A percentile compares a stretch with the other conserved stretches of the same genome.
These are phyloP conservation scores for Mucor racemosus DNA, from an alignment of 371 early-diverging fungal species.

Conservation along the genomic window DNA sequence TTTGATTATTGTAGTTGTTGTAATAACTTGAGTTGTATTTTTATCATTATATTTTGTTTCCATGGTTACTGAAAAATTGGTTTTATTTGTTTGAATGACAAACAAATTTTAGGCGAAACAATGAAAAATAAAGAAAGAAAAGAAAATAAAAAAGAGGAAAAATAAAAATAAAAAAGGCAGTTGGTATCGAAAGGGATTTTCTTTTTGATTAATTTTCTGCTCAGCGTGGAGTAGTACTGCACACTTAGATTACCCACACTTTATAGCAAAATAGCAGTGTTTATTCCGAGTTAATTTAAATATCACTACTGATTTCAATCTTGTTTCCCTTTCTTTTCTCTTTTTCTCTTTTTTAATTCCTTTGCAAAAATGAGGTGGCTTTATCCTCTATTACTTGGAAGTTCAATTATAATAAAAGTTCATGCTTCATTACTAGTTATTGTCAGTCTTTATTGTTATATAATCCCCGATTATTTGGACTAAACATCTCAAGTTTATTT, in stretches of 20 bases:
- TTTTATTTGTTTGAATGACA: neutral
- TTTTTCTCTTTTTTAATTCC: slow-evolving; percentile 18
- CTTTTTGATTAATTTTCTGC: slow-evolving; percentile 9
- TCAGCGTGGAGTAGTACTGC: neutral
- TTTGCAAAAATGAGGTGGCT: slow-evolving; percentile 19
- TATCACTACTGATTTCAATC: neutral
- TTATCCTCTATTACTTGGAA: slow-evolving; percentile 9
- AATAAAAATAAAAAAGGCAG: slow-evolving; percentile 4
- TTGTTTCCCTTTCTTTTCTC: slow-evolving; percentile 17
- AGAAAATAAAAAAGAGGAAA: slow-evolving; percentile 5
- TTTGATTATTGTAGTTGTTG: slow-evolving; percentile 65
- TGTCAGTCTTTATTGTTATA: slow-evolving; percentile 18
- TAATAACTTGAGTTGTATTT: slow-evolving; percentile 22
- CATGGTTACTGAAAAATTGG: neutral
- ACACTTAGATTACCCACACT: neutral
- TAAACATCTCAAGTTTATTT: neutral
- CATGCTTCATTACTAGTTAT: slow-evolving; percentile 31
- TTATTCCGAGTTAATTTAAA: slow-evolving; percentile 1
- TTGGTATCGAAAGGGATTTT: slow-evolving; percentile 11
- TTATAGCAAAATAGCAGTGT: neutral
- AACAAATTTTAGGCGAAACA: slow-evolving; percentile 5
- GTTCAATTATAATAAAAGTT: neutral
- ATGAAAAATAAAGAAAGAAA: neutral
- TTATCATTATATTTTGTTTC: neutral
- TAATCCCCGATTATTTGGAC: slow-evolving; percentile 20